A percentile compares a stretch with the other conserved stretches of the same genome.
phyloP scores from a whole-genome alignment of 1,284 basidiomycete genomes.

The Sparassis latifolia region DNA sequence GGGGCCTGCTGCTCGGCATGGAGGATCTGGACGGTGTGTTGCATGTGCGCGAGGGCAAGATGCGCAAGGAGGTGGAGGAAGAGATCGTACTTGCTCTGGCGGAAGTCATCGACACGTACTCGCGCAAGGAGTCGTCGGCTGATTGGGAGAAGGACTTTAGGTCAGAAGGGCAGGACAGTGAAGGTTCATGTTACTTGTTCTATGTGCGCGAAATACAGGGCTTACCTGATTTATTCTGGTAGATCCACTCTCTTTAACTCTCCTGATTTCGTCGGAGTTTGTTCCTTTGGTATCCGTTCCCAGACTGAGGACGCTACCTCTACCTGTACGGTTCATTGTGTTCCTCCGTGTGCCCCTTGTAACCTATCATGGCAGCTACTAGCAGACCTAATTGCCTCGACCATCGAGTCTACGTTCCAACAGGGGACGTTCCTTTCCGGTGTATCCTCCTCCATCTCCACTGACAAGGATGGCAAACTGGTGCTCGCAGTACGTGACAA shows the following conservation, averaged over 20 bases:
- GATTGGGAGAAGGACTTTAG: conserved; percentile 67
- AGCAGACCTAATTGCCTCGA: conserved; percentile 37
- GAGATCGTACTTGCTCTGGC: conserved; percentile 62
- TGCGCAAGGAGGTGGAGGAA: conserved; percentile 44
- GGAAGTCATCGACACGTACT: conserved; percentile 61
- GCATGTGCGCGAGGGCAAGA: conserved; percentile 13
- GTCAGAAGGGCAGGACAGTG: conserved; percentile 32
- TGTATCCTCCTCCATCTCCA: neutral
- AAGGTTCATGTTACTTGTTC: conserved; percentile 12
- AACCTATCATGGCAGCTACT: conserved; percentile 20
- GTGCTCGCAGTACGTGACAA: neutral
- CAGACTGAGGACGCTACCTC: conserved; percentile 52
- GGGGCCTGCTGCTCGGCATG: conserved; percentile 58
- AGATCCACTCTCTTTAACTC: conserved; percentile 29
- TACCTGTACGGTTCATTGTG: conserved; percentile 30
- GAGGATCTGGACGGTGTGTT: conserved; percentile 42
- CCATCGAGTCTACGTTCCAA: conserved; percentile 44
- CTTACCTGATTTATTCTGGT: conserved; percentile 7
- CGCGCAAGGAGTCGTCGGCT: conserved; percentile 24
- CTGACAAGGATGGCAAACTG: conserved; percentile 3
- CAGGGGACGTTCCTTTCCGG: conserved; percentile 39
- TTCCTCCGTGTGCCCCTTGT: neutral
- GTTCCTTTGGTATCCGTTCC: conserved; percentile 43
- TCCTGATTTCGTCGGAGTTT: conserved; percentile 54
- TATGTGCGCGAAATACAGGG: neutral